Evolutionary conservation across 2,329 filamentous ascomycete genomes (phyloP).

Genomic region (Aspergillus calidoustus): DNA sequence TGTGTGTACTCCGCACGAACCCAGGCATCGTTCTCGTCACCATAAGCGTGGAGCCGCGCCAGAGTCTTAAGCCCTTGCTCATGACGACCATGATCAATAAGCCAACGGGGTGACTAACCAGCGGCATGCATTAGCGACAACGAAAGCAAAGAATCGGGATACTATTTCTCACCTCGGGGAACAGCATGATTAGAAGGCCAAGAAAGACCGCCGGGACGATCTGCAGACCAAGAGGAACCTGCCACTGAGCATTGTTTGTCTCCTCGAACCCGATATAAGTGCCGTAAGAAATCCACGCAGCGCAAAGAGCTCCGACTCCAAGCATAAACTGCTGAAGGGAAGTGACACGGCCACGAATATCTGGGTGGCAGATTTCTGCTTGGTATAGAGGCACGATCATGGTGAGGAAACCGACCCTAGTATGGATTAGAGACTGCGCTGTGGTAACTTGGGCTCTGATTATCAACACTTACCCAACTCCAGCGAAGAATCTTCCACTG

Average conservation of each 20-base stretch:
- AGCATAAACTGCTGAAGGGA: conserved; percentile 83
- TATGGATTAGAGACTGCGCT: conserved; percentile 44
- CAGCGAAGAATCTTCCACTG: conserved; percentile 71
- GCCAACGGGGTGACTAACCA: conserved; percentile 66
- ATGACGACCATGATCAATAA: conserved; percentile 71
- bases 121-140: conserved; percentile 8
- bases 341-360: conserved; percentile 75
- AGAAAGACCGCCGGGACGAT: conserved; percentile 68
- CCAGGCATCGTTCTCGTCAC: conserved; percentile 68
- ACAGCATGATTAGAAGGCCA: conserved; percentile 69
- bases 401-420: conserved; percentile 62
- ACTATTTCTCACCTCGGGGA: conserved; percentile 62
- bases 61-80: conserved; percentile 70
- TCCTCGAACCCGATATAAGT: conserved; percentile 57
- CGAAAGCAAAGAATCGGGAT: not conserved
- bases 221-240: conserved; percentile 71
- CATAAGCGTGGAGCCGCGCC: conserved; percentile 71
- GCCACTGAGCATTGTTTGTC: conserved; percentile 60
- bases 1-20: conserved; percentile 73
- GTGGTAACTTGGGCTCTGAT: not conserved
- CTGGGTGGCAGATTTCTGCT: conserved; percentile 77
- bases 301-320: conserved; percentile 73
- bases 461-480: conserved; percentile 45
- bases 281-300: conserved; percentile 75
- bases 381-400: conserved; percentile 76